Base-by-base conservation (phyloP, 2,329 filamentous ascomycete genomes). In the Diplodia seriata region DNA sequence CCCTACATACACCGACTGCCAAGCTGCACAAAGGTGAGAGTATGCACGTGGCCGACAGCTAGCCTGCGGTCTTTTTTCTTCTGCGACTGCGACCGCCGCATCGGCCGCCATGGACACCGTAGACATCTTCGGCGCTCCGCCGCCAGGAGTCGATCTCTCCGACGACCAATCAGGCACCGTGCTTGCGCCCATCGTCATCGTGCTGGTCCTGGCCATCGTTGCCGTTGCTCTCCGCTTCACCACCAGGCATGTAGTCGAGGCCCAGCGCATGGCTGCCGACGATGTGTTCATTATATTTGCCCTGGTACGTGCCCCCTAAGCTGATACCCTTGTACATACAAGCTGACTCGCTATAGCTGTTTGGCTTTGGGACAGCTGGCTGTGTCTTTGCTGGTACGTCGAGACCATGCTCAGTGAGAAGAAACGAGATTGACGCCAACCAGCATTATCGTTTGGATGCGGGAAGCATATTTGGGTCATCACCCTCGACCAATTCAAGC, bases 61-160 rank as follows among this genome's bases (percentile, higher is more conserved):
- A 23, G 26, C 49, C 9, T 29, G 7, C 49, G 3, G 12, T 20
- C 9, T 5, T 29, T 29, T 29, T 23, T 51, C 11, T 15, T 26
- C 3, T 15, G 6, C 23, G 23, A 26, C 12, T 5, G 12, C 49
- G n/a, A 50, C 20, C 2, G 2, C 20, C 26, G 31, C 5, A 36
- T 23, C 23, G 23, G 33, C 11, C 49, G 6, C 4, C 20, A 72
- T n/a, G 69, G 73, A 1, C 59, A 68, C 3, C 31, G 50, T 2
- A 38, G 75, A 15, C 59, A 70, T 31, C 67, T 76, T 23, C 26
- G 54, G 54, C 9, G 31, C 33, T 33, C 54, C 54, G 9, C 54
- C 54, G n/a, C 11, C 31, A 9, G 54, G 31, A 9, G 9, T 56
- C 15, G 54, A 56, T 31, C 54, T 56, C 2, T 20, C 54, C 11